Evolutionary conservation across 768 basidiomycete genomes (phyloP), one percentile per base, ranked within the genome.

Genomic region (Lactifluus pinguis): DNA sequence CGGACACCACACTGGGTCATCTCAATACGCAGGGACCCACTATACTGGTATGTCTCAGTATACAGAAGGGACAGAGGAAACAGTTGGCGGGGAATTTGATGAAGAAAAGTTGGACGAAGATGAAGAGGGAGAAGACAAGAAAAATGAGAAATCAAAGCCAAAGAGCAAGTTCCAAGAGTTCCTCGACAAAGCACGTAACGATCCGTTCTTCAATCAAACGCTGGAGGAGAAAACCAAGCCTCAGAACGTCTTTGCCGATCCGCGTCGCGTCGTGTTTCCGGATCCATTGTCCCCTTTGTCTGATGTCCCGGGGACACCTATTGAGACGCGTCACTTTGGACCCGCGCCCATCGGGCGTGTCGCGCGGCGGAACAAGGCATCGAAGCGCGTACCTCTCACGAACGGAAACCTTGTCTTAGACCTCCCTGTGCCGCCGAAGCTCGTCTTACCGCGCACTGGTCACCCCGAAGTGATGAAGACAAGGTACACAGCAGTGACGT

Each of bases 341-440:
- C 91, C 92, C 15, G 89, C 90, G 1, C 93, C 93, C 7, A 73
- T 80, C 30, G 89, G 92, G 42, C 83, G 91, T n/a, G 77, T 87
- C 32, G 73, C 84, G 39, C 80, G 93, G 53, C 78, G 93, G 60
- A 83, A 88, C 53, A 82, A 81, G 73, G 75, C 75, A 7, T 93
- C 84, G 75, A 90, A 91, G 70, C 82, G 86, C 19, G 88, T 97
- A 17, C 85, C 85, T 64, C 76, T 92, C 59, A 92, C 87, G 48
- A 85, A 89, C 68, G 95, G 95, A 8, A 92, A 97, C 71, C 79
- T 95, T 48, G 91, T 95, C 15, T 76, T 94, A 15, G 86, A 94
- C 65, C 76, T 94, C 58, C 79, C 83, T 50, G 89, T 97, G 2
- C 95, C 95, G 7, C 84, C 89, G 3, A 87, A 87, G 67, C 77